Base-by-base conservation (phyloP, 257 asterid genomes). In the Eustoma russellianum region DNA sequence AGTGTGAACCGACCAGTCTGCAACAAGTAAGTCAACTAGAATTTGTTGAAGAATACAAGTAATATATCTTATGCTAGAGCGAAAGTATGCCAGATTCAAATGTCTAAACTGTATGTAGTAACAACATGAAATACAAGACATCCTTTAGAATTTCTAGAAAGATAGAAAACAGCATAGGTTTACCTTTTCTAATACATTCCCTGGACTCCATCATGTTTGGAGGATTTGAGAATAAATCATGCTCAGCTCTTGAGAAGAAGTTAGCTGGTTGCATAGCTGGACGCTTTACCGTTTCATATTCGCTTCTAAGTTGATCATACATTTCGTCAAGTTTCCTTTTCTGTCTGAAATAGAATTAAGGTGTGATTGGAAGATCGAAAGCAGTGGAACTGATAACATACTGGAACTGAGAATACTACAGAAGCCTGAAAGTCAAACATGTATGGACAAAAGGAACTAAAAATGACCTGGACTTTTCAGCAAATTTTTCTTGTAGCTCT, bases 261-360 rank as follows among this genome's bases (percentile, higher is more conserved):
- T 66, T 78, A 17, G 82, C 82, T 3, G 98, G 94, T 59, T 82
- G 94, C 53, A 87, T 84, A 50, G 96, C 89, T 41, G 92, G 50
- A 50, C 98, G 77, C 56, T 87, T 91, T 56, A 75, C 41, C 41
- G 94, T 80, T 62, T 91, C 95, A 0, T 73, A 82, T 65, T 87
- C 98, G 35, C 69, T 80, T 77, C 89, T 80, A 71, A 85, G 77
- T 71, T 81, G 87, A 75, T 91, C 98, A 51, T 91, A 91, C 94
- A 91, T 87, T 59, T 91, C 98, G 59, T 91, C 98, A n/a, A 91
- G 95, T 70, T 91, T 91, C 68, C 97, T 80, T 68, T 91, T 91
- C 70, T 91, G 98, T 82, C 96, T 91, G 92, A 51, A 33, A 66
- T 66, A 24, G 33, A 15, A 24, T 15, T 53, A 51, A 12, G 48